Evolutionary conservation across 1,284 basidiomycete genomes (phyloP).

Genomic region (Marasmius tenuissimus): DNA sequence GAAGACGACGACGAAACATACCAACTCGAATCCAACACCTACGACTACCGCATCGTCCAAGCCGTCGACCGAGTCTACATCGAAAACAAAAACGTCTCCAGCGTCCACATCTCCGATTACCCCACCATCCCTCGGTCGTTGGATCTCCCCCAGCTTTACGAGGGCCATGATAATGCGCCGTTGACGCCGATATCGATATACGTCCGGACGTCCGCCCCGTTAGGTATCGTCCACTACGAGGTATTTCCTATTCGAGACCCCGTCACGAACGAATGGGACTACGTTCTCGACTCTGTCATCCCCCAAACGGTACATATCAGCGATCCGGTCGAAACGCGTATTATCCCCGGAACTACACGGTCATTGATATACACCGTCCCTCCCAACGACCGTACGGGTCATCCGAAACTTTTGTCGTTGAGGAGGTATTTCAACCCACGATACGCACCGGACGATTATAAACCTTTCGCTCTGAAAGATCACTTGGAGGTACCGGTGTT

Average conservation of each 20-base stretch:
- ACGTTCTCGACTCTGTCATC: conserved; percentile 27
- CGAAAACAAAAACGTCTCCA: conserved; percentile 27
- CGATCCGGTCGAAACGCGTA: conserved; percentile 27
- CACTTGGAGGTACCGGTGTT: conserved; percentile 12
- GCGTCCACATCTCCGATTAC: conserved; percentile 55
- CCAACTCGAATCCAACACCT: neutral
- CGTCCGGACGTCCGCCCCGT: conserved; percentile 32
- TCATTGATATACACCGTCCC: conserved; percentile 47
- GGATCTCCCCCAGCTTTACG: conserved; percentile 27
- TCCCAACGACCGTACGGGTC: conserved; percentile 31
- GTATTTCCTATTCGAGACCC: neutral
- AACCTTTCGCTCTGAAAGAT: neutral
- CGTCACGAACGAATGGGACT: conserved; percentile 19
- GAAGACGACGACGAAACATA: conserved; percentile 16
- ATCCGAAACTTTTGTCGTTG: conserved; percentile 33
- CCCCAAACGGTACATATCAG: conserved; percentile 29
- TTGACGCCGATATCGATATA: conserved; percentile 55
- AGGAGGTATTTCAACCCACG: conserved; percentile 34
- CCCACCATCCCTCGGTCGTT: conserved; percentile 35
- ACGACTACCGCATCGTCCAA: neutral
- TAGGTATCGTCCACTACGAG: conserved; percentile 6
- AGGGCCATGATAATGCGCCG: conserved; percentile 24
- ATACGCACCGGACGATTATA: conserved; percentile 14
- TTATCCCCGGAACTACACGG: conserved; percentile 49
- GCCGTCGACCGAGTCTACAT: conserved; percentile 8